Percentiles rank a stretch among this genome's conserved stretches.
These are phyloP conservation scores for Rubia yunnanensis DNA, from an alignment of 257 asterid genomes.

Conservation along the genomic window DNA sequence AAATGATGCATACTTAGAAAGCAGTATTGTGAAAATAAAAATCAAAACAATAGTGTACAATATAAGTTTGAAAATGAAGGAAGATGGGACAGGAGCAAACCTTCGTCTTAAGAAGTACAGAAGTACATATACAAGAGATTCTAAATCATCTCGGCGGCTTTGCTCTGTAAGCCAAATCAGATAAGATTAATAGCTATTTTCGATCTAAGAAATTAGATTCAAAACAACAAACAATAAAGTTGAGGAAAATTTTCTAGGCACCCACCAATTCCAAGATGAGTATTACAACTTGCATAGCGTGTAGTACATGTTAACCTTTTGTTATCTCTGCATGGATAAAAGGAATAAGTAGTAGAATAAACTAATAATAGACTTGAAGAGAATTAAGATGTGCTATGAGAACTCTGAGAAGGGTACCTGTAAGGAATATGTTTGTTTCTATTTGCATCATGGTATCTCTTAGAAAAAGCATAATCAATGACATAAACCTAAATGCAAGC, in stretches of 20 bases:
- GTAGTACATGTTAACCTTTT: slow-evolving; percentile 92
- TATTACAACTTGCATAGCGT: slow-evolving; percentile 97
- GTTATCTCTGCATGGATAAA: slow-evolving; percentile 63
- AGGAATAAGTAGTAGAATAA: slow-evolving; percentile 3
- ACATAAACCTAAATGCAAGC: slow-evolving; percentile 52
- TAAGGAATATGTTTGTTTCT: too few species aligned
- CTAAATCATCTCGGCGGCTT: slow-evolving; percentile 93
- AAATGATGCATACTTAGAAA: slow-evolving; percentile 4
- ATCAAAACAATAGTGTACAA: too few species aligned
- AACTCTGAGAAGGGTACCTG: too few species aligned
- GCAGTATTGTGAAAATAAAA: slow-evolving; percentile 1
- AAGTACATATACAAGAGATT: too few species aligned
- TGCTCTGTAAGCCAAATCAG: slow-evolving; percentile 51
- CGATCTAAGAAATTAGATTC: background rate
- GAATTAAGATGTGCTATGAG: too few species aligned
- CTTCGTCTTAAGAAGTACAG: too few species aligned
- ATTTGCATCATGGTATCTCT: too few species aligned
- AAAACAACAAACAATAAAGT: slow-evolving; percentile 7
- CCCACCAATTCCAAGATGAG: slow-evolving; percentile 93
- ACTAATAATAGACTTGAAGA: too few species aligned
- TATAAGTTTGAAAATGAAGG: too few species aligned
- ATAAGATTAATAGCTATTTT: background rate
- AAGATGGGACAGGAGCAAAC: too few species aligned
- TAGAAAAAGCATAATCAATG: slow-evolving; percentile 88
- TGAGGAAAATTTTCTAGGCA: slow-evolving; percentile 1